Percentiles rank a stretch among this genome's conserved stretches.
Evolutionary conservation across 2,329 filamentous ascomycete genomes (phyloP).

Genomic region (Sporothrix curviconia): DNA sequence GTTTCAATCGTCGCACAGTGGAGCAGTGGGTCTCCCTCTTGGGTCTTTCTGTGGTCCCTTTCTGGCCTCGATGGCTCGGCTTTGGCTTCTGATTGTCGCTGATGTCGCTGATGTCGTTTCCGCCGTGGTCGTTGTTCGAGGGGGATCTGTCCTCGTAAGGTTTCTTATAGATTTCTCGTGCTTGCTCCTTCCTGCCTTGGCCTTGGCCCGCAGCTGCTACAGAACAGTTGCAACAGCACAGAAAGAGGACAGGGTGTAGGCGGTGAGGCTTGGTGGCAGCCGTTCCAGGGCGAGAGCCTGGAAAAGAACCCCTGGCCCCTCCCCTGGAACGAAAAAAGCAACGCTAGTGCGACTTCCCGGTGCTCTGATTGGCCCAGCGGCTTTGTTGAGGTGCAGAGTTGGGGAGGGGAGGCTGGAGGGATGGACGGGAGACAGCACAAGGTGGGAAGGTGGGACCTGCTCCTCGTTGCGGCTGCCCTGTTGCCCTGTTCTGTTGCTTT

Average conservation of each 20-base stretch:
- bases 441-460: background rate
- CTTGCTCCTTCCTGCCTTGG: background rate
- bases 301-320: background rate
- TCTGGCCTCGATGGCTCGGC: too few relatives aligned
- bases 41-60: background rate
- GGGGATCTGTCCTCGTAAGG: too few relatives aligned
- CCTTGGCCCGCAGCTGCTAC: too few relatives aligned
- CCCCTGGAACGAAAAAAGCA: background rate
- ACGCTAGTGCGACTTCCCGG: background rate
- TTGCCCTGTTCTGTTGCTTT: too few relatives aligned
- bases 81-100: too few relatives aligned
- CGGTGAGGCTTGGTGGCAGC: constrained; percentile 12
- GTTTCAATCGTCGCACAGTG: constrained; percentile 13
- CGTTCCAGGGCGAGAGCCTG: background rate
- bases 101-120: background rate
- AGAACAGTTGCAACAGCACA: too few relatives aligned
- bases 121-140: too few relatives aligned
- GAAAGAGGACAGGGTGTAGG: too few relatives aligned
- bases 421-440: background rate
- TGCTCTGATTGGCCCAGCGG: constrained; percentile 4
- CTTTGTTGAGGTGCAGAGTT: constrained; percentile 4
- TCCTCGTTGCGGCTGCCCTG: background rate
- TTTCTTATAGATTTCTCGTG: too few relatives aligned
- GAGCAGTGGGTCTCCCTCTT: constrained; percentile 1
- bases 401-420: background rate